These are phyloP conservation scores for Neurospora sp. DNA, from an alignment of 495 filamentous ascomycete genomes.

Conservation along the genomic window DNA sequence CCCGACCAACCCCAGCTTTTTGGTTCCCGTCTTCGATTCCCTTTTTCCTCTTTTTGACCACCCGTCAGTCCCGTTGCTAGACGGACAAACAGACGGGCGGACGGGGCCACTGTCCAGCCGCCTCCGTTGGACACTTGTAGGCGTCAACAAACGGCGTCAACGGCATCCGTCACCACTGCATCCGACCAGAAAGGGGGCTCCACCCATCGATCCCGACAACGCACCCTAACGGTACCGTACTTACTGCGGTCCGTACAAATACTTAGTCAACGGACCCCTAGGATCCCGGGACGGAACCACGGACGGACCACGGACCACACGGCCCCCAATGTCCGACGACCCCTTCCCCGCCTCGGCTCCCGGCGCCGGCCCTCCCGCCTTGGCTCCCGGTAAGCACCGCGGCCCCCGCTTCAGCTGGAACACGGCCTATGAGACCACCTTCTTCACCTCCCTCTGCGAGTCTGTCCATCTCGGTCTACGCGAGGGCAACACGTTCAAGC, in stretches of 20 bases:
- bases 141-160: not conserved
- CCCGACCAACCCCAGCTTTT: not conserved
- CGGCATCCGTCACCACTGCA: not conserved
- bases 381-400: slow-evolving; percentile 28
- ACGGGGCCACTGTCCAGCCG: not conserved
- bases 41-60: not conserved
- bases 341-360: slow-evolving; percentile 16
- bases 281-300: not conserved
- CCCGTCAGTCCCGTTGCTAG: not conserved
- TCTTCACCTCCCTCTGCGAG: slow-evolving; percentile 41
- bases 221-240: not conserved
- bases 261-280: not conserved
- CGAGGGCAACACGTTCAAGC: slow-evolving; percentile 43
- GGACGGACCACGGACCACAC: not conserved
- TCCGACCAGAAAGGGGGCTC: not conserved
- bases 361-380: slow-evolving; percentile 5
- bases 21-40: too few species aligned
- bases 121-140: not conserved
- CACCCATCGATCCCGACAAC: not conserved
- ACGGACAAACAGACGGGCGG: not conserved
- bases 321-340: slow-evolving; percentile 26
- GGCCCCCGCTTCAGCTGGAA: slow-evolving; percentile 45
- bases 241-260: not conserved
- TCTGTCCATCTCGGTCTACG: slow-evolving; percentile 37
- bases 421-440: slow-evolving; percentile 36